Conservation (phyloP, 2,329 filamentous ascomycete species). For the Trichoderma sp. region DNA sequence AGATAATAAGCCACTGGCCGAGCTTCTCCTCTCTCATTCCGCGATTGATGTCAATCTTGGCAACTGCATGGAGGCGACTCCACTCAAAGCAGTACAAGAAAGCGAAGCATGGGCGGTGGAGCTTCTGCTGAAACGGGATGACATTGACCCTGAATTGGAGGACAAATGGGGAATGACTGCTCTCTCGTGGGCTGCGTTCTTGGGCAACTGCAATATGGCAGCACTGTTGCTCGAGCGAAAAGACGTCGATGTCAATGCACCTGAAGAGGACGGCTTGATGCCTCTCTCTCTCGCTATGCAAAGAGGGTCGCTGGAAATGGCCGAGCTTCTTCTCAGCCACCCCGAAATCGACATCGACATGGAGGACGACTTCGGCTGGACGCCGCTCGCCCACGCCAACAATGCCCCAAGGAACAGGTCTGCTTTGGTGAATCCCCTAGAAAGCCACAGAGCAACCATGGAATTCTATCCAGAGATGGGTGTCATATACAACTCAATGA, state of each 20-base stretch:
- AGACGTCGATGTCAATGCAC: background rate
- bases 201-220: background rate
- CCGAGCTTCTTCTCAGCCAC: background rate
- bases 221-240: background rate
- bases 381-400: background rate
- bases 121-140: background rate
- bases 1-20: background rate
- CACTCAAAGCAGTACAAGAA: background rate
- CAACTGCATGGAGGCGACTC: background rate
- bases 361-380: background rate
- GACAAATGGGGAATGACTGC: slow-evolving; percentile 8
- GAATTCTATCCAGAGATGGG: background rate
- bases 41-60: background rate
- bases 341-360: background rate
- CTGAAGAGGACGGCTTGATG: slow-evolving; percentile 6
- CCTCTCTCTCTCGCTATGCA: background rate
- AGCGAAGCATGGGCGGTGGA: background rate
- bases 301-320: background rate
- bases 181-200: slow-evolving; percentile 11
- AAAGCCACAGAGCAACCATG: background rate
- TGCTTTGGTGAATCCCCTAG: background rate
- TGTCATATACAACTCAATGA: background rate
- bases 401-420: background rate
- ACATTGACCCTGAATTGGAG: slow-evolving; percentile 1
- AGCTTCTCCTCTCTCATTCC: background rate